Conservation (phyloP, 148 eudicot genomes). For the Spergularia bocconei region DNA sequence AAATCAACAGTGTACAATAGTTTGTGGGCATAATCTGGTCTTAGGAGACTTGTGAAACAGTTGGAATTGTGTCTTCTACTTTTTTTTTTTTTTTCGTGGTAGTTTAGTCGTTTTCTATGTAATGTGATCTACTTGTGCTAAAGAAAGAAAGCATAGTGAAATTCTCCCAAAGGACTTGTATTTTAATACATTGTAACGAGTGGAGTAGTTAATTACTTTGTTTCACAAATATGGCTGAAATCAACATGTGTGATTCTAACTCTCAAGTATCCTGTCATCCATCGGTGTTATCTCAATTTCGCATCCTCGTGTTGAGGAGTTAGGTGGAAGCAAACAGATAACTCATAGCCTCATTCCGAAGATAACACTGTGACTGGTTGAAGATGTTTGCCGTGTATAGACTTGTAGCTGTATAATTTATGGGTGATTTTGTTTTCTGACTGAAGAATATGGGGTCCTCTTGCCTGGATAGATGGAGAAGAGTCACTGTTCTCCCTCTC, state of each 20-base stretch:
- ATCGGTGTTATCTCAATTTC: no score
- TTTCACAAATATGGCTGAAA: neutral
- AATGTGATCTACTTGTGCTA: neutral
- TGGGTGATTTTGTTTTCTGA: no score
- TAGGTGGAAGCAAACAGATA: no score
- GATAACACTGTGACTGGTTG: no score
- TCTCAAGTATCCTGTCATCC: neutral
- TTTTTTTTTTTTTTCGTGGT: neutral
- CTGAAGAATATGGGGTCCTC: no score
- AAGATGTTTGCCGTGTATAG: no score
- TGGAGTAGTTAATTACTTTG: neutral
- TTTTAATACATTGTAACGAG: neutral
- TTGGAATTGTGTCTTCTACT: neutral
- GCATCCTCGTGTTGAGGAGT: no score
- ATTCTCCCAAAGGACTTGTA: neutral
- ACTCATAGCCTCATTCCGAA: no score
- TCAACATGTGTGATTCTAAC: neutral
- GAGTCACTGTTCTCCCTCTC: no score
- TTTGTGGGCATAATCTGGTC: slow-evolving; percentile 19
- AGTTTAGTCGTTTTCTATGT: neutral
- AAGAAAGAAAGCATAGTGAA: neutral
- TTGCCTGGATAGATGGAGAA: no score
- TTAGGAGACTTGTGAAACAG: slow-evolving; percentile 8
- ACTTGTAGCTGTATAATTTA: no score
- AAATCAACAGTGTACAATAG: slow-evolving; percentile 5